Evolutionary conservation across 2,329 filamentous ascomycete genomes (phyloP), one percentile per base, ranked within the genome.

Genomic region (Penicillium sp.): DNA sequence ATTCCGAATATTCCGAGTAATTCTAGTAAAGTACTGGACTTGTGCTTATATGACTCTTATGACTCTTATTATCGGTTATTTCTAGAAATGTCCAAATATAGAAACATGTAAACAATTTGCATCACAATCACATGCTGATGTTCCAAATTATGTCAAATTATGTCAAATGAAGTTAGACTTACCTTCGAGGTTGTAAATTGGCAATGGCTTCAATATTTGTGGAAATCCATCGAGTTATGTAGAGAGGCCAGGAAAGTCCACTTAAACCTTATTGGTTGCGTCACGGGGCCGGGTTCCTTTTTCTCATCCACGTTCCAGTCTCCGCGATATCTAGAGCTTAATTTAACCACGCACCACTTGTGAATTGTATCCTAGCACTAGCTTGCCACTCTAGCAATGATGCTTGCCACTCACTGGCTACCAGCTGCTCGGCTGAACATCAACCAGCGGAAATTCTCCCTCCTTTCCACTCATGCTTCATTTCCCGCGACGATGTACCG

Each of bases 401-500:
- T 55, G 53, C 25, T 55, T 8, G 16, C 28, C 12, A 45, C 33
- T 22, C 28, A 44, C 12, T 55, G 47, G 53, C 31, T 51, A 40
- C 47, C 40, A 33, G 53, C 53, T 28, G 35, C 53, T 19, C 40
- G 53, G 40, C 26, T 51, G 30, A 55, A 55, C 28, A 37, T 44
- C 28, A 44, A 38, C 4, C 47, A 51, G 12, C 47, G 53, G 28
- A 33, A 19, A 8, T 55, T 55, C 41, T 55, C 53, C 28, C 17
- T 55, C 2, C 40, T 55, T 40, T 55, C 53, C 16, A 51, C 53
- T 3, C 53, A 55, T 37, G 14, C 26, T 7, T 45, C 53, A 17
- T 55, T 55, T 12, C 53, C 53, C 12, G 53, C 53, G 6, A 55
- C 53, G 4, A 45, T 55, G 53, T 55, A 55, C 35, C 47, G 53